phyloP scores from a whole-genome alignment of 2,329 filamentous ascomycete species.

The Lasiodiplodia gonubiensis region DNA sequence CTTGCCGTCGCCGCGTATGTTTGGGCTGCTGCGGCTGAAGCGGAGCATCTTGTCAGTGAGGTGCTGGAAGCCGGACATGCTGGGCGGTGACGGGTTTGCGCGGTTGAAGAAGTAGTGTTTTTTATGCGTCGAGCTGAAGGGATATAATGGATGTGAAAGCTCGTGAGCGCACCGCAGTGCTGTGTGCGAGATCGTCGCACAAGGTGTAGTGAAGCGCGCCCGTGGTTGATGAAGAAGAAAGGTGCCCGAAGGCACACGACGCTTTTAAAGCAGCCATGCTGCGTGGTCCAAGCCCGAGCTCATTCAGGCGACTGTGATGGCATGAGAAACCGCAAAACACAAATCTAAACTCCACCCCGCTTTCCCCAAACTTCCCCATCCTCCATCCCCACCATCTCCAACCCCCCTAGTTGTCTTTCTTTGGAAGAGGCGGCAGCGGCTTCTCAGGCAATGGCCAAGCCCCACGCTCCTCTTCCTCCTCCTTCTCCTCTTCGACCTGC shows the following conservation, averaged over 20 bases:
- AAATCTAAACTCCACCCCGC: not conserved
- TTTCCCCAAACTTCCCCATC: not conserved
- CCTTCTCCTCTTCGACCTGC: not conserved
- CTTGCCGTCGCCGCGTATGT: not conserved
- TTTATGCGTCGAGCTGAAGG: not conserved
- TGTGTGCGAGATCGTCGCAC: not conserved
- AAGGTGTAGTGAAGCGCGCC: not conserved
- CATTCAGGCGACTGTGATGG: too few relatives aligned
- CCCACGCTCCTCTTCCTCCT: not conserved
- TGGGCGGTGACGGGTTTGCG: not conserved
- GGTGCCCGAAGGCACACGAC: not conserved
- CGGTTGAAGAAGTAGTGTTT: not conserved
- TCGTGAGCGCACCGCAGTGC: not conserved
- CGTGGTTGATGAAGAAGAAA: not conserved
- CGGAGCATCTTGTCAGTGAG: not conserved
- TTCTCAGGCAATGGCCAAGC: constrained; percentile 1
- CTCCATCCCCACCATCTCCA: not conserved
- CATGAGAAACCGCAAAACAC: not conserved
- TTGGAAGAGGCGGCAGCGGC: constrained; percentile 6
- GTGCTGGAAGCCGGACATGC: constrained; percentile 7
- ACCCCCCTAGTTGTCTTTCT: not conserved
- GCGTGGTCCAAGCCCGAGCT: too few relatives aligned
- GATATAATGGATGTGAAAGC: not conserved
- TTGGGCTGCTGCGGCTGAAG: not conserved
- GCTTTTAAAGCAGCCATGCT: not conserved